A percentile compares a stretch with the other conserved stretches of the same genome.
Evolutionary conservation across 1,284 basidiomycete species (phyloP).

Genomic region (Sporisorium scitamineum): DNA sequence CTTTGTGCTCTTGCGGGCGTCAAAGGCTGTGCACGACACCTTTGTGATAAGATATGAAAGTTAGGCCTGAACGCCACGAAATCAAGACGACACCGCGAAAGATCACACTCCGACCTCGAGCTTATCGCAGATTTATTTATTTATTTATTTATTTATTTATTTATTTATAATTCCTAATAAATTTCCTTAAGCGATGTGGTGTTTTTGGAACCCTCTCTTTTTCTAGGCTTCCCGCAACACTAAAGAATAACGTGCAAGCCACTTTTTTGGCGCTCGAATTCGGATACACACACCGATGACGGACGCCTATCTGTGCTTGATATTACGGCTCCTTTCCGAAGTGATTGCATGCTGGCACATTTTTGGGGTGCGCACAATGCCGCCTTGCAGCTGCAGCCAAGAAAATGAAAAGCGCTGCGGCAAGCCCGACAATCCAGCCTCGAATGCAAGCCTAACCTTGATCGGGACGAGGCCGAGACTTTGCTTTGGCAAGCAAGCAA

Average conservation of each 20-base stretch:
- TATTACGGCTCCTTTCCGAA: too few species aligned
- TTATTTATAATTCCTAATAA: too few species aligned
- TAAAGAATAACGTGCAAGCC: too few species aligned
- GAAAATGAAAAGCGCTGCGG: background rate
- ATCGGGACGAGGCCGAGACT: slow-evolving; percentile 7
- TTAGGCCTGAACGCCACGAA: background rate
- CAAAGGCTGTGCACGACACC: too few species aligned
- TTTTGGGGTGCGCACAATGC: background rate
- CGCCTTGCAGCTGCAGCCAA: slow-evolving; percentile 5
- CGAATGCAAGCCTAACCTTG: background rate
- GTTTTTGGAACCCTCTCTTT: too few species aligned
- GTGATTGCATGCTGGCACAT: background rate
- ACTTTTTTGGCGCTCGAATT: background rate
- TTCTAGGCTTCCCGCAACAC: too few species aligned
- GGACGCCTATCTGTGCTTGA: too few species aligned
- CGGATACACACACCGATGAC: background rate
- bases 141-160: background rate
- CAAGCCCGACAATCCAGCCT: background rate
- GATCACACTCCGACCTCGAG: too few species aligned
- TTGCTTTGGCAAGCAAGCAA: slow-evolving; percentile 25
- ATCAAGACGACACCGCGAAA: background rate
- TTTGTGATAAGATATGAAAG: background rate
- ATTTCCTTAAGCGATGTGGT: too few species aligned
- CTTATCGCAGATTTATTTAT: background rate
- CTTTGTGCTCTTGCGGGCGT: too few species aligned